phyloP scores from a whole-genome alignment of 208 protist genomes.

The Trypanosoma conorhini region DNA sequence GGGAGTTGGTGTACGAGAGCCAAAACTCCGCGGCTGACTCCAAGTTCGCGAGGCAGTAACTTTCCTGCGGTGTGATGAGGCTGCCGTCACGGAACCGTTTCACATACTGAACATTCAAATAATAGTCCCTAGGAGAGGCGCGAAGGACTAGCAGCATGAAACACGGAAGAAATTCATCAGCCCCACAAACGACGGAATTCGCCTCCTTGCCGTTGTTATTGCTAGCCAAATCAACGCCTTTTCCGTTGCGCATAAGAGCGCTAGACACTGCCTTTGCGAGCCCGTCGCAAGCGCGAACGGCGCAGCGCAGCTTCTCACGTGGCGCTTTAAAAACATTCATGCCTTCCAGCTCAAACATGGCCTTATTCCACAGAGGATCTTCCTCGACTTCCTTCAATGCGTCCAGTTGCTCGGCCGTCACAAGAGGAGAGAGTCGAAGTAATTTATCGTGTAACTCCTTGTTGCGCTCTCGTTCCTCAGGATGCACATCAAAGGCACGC shows the following conservation, averaged over 20 bases:
- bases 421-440: conserved; percentile 32
- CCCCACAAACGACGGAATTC: conserved; percentile 50
- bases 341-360: conserved; percentile 83
- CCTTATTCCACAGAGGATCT: conserved; percentile 75
- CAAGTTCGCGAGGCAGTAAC: conserved; percentile 75
- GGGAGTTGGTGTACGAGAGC: conserved; percentile 40
- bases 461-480: conserved; percentile 42
- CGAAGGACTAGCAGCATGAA: conserved; percentile 81
- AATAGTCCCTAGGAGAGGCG: conserved; percentile 63
- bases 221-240: not conserved
- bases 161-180: conserved; percentile 81
- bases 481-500: conserved; percentile 47
- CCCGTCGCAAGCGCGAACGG: conserved; percentile 61
- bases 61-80: conserved; percentile 57
- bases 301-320: conserved; percentile 73
- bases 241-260: conserved; percentile 32
- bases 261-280: conserved; percentile 51
- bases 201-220: conserved; percentile 2
- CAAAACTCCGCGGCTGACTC: conserved; percentile 66
- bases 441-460: conserved; percentile 47
- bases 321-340: conserved; percentile 89
- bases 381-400: conserved; percentile 60
- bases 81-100: conserved; percentile 43
- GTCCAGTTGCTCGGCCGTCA: conserved; percentile 49
- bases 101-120: conserved; percentile 74